Evolutionary conservation across 169 alveolate species (phyloP), one percentile per base, ranked within the genome.

Genomic region (Plasmodium knowlesi): DNA sequence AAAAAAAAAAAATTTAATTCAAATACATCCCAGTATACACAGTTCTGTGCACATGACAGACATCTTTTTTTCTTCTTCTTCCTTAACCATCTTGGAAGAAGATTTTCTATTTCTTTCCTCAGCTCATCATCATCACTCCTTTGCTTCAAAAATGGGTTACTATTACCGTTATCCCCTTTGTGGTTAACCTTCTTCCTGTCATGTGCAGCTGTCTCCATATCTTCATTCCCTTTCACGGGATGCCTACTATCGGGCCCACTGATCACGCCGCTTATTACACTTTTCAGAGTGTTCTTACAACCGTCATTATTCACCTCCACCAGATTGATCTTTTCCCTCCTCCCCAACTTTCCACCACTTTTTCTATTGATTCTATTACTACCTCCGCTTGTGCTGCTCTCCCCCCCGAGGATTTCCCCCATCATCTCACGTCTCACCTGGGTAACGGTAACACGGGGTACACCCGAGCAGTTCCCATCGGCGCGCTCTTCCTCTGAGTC

Each of bases 11-110:
- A 95, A 25, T 93, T 93, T 32, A 95, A 83, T 22, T 95, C 96
- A 85, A 78, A 92, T 16, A 95, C 93, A 67, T 86, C 83, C 97
- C 97, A 95, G 34, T 92, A 85, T 57, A 95, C 81, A 34, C 96
- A 92, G 78, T 73, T 89, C 57, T 95, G 96, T 28, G 97, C 97
- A 82, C 82, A 82, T 10, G 89, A 89, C 32, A 79, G 39, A 37
- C 70, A 54, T 8, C 41, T 86, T 34, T 41, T 30, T 37, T 25
- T 86, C 37, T 70, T 54, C 43, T 43, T 54, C 70, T 76, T 86
- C 61, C 78, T 86, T 34, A 86, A 74, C 78, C 34, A 86, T 74
- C 28, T n/a, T n/a, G 93, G 93, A 4, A 86, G 53, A 0, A 37
- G 10, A 41, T 43, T 10, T 6, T 76, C 57, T 86, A 74, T 50